phyloP scores from a whole-genome alignment of 176 grass and related monocot species.

The Eragrostis nindensis region DNA sequence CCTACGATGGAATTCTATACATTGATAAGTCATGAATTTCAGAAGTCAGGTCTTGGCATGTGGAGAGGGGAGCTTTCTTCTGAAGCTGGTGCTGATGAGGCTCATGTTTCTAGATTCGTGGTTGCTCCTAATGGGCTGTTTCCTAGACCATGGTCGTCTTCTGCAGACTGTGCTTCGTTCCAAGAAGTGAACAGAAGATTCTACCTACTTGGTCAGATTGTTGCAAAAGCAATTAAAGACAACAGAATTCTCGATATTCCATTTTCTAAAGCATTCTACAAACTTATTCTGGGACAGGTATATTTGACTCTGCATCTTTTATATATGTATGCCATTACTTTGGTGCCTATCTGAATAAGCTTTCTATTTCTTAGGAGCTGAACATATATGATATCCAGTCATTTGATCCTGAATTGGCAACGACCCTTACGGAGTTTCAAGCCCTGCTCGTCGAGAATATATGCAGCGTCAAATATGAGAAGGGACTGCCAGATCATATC shows the following conservation, averaged over 20 bases:
- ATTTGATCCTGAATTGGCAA: slow-evolving; percentile 71
- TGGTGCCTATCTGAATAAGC: slow-evolving; percentile 25
- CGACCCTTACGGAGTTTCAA: slow-evolving; percentile 71
- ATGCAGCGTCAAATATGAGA: slow-evolving; percentile 48
- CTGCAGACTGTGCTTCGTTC: slow-evolving; percentile 48
- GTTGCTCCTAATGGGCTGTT: slow-evolving; percentile 66
- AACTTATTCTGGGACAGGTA: slow-evolving; percentile 73
- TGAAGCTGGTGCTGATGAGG: slow-evolving; percentile 34
- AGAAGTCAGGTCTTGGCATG: slow-evolving; percentile 72
- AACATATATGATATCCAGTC: slow-evolving; percentile 76
- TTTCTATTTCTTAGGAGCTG: slow-evolving; percentile 61
- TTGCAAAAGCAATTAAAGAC: slow-evolving; percentile 85
- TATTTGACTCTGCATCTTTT: slow-evolving; percentile 29
- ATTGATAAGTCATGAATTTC: slow-evolving; percentile 80
- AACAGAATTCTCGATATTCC: slow-evolving; percentile 72
- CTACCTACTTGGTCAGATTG: slow-evolving; percentile 65
- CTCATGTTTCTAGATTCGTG: slow-evolving; percentile 42
- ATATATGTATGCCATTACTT: slow-evolving; percentile 34
- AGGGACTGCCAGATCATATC: slow-evolving; percentile 42
- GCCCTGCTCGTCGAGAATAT: slow-evolving; percentile 67
- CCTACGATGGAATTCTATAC: slow-evolving; percentile 91
- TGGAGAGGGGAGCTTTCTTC: slow-evolving; percentile 66
- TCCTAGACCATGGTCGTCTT: slow-evolving; percentile 64
- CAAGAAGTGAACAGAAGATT: slow-evolving; percentile 60
- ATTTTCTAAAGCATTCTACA: slow-evolving; percentile 85